phyloP scores from a whole-genome alignment of 163 green algal species.

The Scenedesmus sp. region DNA sequence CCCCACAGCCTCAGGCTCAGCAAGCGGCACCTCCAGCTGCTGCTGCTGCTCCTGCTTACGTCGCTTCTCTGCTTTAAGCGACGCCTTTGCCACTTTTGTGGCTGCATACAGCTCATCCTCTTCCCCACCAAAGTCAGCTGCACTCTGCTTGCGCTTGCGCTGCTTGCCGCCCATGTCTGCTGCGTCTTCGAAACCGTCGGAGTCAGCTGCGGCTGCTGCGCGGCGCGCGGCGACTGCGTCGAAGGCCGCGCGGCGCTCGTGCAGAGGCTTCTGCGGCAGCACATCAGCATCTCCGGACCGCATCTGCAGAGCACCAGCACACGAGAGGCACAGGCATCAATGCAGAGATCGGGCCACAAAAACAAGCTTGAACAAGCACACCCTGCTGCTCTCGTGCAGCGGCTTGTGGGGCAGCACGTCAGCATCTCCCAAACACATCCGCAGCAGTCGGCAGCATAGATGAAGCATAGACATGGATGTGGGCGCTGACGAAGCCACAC shows the following conservation, averaged over 20 bases:
- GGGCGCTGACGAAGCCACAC: background rate
- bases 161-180: conserved; percentile 48
- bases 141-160: conserved; percentile 9
- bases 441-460: too few relatives aligned
- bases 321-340: background rate
- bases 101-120: conserved; percentile 86
- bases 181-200: conserved; percentile 36
- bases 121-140: conserved; percentile 51
- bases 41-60: conserved; percentile 60
- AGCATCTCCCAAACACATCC: background rate
- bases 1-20: conserved; percentile 65
- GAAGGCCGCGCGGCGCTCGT: conserved; percentile 81
- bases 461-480: background rate
- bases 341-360: background rate
- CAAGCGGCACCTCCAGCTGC: conserved; percentile 67
- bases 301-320: background rate
- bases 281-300: conserved; percentile 78
- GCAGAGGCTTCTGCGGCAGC: conserved; percentile 69
- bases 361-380: background rate
- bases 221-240: conserved; percentile 74
- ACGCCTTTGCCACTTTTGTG: conserved; percentile 49
- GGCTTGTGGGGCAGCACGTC: too few relatives aligned
- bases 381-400: background rate
- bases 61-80: conserved; percentile 72
- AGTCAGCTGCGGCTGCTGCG: conserved; percentile 18